Conservation (phyloP, 345 rosid genomes). For the Populus simonii region DNA sequence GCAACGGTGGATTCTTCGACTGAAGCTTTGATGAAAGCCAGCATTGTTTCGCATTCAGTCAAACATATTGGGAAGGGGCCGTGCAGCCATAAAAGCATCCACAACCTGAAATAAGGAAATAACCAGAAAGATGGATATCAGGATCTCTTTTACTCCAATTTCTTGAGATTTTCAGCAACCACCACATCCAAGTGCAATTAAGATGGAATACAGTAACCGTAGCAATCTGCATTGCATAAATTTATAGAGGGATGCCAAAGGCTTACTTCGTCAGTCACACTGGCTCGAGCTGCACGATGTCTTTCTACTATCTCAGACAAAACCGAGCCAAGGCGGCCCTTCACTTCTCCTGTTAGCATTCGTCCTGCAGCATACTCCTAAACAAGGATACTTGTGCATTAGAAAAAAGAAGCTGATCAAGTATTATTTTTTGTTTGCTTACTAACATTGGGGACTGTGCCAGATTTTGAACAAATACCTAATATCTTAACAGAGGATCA, state of each 20-base stretch:
- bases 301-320: constrained; percentile 78
- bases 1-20: background rate
- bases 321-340: constrained; percentile 59
- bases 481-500: background rate
- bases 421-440: background rate
- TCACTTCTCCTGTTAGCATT: constrained; percentile 84
- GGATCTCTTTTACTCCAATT: background rate
- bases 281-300: constrained; percentile 73
- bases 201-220: background rate
- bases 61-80: constrained; percentile 92
- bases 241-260: background rate
- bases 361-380: constrained; percentile 85
- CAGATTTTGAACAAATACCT: background rate
- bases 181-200: background rate
- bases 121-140: background rate
- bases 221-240: background rate
- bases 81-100: constrained; percentile 84
- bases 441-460: background rate
- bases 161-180: background rate
- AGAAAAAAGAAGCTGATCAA: background rate
- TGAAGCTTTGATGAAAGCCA: background rate
- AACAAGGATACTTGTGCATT: background rate
- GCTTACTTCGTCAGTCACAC: constrained; percentile 76
- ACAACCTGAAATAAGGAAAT: constrained; percentile 57
- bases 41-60: constrained; percentile 26